phyloP scores from a whole-genome alignment of 1,139 yeast species.

The Meyerozyma sp. region DNA sequence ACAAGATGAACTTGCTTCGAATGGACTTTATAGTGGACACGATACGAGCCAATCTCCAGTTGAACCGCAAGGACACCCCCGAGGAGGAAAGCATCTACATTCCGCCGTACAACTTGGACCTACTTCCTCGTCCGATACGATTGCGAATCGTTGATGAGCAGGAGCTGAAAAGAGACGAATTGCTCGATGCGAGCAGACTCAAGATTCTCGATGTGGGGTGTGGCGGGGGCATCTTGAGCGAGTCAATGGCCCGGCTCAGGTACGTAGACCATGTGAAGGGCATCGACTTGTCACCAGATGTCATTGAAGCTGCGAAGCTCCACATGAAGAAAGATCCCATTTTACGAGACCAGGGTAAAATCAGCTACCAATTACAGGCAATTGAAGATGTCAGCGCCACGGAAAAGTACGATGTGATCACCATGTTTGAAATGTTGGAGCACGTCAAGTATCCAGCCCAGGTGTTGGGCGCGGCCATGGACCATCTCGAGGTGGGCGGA shows the following conservation, averaged over 20 bases:
- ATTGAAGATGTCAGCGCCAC: constrained; percentile 50
- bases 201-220: constrained; percentile 87
- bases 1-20: constrained; percentile 86
- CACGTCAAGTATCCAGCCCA: constrained; percentile 84
- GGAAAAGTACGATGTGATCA: constrained; percentile 65
- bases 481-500: constrained; percentile 72
- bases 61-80: constrained; percentile 32
- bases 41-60: constrained; percentile 40
- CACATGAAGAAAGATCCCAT: constrained; percentile 68
- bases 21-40: constrained; percentile 78
- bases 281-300: constrained; percentile 80
- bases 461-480: constrained; percentile 62
- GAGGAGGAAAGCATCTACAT: constrained; percentile 53
- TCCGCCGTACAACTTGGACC: constrained; percentile 70
- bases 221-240: constrained; percentile 93
- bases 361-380: constrained; percentile 55
- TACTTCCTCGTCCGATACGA: constrained; percentile 55
- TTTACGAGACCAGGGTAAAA: constrained; percentile 34
- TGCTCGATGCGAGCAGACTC: constrained; percentile 30
- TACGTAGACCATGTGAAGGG: constrained; percentile 66
- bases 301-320: constrained; percentile 67
- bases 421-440: constrained; percentile 92
- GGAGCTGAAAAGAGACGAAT: constrained; percentile 35
- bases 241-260: constrained; percentile 75
- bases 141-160: constrained; percentile 45